A percentile compares a stretch with the other conserved stretches of the same genome.
Evolutionary conservation across 2,329 filamentous ascomycete species (phyloP).

Genomic region (Verruconis gallopava): DNA sequence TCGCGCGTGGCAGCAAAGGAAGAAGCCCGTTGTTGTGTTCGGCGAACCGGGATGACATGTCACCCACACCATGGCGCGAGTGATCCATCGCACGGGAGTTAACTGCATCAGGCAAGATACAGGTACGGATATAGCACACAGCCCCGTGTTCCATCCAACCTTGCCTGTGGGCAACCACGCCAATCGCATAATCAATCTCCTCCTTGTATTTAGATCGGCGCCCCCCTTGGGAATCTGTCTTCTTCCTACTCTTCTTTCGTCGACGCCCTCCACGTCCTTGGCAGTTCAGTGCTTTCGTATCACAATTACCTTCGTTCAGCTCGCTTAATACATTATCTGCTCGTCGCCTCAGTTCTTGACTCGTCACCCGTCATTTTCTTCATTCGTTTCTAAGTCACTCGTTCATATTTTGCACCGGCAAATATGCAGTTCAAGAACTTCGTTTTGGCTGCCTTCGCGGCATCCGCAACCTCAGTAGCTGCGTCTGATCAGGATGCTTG

Average conservation of each 20-base stretch:
- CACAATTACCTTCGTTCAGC: background rate
- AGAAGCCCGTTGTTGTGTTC: too few relatives aligned
- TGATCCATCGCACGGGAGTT: too few relatives aligned
- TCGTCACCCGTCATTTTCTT: background rate
- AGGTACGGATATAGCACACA: too few relatives aligned
- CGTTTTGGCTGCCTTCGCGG: conserved; percentile 1
- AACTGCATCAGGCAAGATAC: too few relatives aligned
- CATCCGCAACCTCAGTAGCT: conserved; percentile 1
- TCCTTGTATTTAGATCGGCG: background rate
- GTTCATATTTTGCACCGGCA: background rate
- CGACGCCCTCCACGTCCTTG: background rate
- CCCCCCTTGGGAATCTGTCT: background rate
- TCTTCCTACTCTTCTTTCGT: background rate
- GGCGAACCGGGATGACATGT: too few relatives aligned
- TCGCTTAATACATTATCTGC: background rate
- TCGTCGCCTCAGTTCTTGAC: background rate
- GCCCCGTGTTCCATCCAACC: too few relatives aligned
- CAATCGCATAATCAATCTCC: too few relatives aligned
- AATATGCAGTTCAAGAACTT: conserved; percentile 8
- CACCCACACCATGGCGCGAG: too few relatives aligned
- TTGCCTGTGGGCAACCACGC: too few relatives aligned
- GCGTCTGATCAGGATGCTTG: background rate
- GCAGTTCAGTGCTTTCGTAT: background rate
- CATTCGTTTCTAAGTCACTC: background rate
- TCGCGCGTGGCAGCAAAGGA: too few relatives aligned